Evolutionary conservation across 345 rosid genomes (phyloP).

Genomic region (Psidium friedrichsthalianum): DNA sequence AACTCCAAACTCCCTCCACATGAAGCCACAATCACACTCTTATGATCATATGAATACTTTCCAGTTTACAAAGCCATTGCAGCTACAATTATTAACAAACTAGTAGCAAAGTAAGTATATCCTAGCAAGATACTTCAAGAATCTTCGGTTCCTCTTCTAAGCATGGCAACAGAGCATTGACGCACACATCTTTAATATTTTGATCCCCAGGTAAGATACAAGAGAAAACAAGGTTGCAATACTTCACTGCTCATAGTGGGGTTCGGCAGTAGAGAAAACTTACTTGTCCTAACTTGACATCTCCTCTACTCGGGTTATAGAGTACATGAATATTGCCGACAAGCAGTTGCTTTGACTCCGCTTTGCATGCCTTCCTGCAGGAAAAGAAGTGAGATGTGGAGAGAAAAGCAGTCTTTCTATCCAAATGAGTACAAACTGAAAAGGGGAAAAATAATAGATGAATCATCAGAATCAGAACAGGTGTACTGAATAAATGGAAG

Average conservation of each 20-base stretch:
- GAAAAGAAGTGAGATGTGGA: slow-evolving; percentile 24
- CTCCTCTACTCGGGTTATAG: slow-evolving; percentile 59
- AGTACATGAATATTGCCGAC: slow-evolving; percentile 71
- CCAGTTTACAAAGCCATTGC: not conserved
- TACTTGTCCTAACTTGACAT: slow-evolving; percentile 77
- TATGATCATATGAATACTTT: not conserved
- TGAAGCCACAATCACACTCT: not conserved
- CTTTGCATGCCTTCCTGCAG: slow-evolving; percentile 38
- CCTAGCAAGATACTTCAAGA: not conserved
- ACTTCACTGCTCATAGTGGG: not conserved
- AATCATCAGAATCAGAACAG: not conserved
- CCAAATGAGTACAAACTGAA: not conserved
- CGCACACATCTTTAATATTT: not conserved
- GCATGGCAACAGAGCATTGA: not conserved
- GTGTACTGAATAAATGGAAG: not conserved
- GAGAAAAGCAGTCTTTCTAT: slow-evolving; percentile 2
- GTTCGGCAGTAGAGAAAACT: not conserved
- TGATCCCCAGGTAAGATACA: not conserved
- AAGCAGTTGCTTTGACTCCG: slow-evolving; percentile 43
- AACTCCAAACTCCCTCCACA: not conserved
- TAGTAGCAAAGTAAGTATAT: not conserved
- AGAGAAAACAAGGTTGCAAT: not conserved
- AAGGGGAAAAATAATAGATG: not conserved
- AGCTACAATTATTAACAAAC: not conserved
- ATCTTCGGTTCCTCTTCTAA: not conserved